phyloP scores from a whole-genome alignment of 306 rosid species.

The Prunus fruticosa region DNA sequence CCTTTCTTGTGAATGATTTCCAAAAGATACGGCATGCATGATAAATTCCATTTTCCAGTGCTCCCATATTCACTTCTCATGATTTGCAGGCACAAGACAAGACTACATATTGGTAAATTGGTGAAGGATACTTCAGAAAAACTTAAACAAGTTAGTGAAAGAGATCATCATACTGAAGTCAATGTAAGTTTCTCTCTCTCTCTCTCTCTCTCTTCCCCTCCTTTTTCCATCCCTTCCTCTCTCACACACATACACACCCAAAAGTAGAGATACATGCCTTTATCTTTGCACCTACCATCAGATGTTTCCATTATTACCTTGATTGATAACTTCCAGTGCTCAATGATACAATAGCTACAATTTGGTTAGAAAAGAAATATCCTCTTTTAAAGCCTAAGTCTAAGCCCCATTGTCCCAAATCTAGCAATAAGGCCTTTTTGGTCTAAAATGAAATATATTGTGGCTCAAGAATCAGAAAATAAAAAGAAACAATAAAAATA shows the following conservation, averaged over 20 bases:
- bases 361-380: too few species aligned
- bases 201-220: background rate
- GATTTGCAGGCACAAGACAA: conserved; percentile 76
- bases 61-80: conserved; percentile 16
- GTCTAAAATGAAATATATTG: too few species aligned
- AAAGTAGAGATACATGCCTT: background rate
- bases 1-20: background rate
- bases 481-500: too few species aligned
- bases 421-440: too few species aligned
- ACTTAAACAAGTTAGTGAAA: conserved; percentile 90
- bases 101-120: conserved; percentile 87
- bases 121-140: conserved; percentile 91
- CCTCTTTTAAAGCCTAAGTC: background rate
- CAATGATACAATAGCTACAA: too few species aligned
- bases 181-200: conserved; percentile 47
- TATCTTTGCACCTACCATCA: background rate
- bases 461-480: too few species aligned
- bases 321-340: background rate
- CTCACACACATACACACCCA: background rate
- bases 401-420: background rate
- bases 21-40: background rate
- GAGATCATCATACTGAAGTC: conserved; percentile 68
- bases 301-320: background rate
- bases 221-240: background rate
- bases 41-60: background rate